These are phyloP conservation scores for Hypoxylon sp. DNA, from an alignment of 2,329 filamentous ascomycete genomes.

Conservation along the genomic window DNA sequence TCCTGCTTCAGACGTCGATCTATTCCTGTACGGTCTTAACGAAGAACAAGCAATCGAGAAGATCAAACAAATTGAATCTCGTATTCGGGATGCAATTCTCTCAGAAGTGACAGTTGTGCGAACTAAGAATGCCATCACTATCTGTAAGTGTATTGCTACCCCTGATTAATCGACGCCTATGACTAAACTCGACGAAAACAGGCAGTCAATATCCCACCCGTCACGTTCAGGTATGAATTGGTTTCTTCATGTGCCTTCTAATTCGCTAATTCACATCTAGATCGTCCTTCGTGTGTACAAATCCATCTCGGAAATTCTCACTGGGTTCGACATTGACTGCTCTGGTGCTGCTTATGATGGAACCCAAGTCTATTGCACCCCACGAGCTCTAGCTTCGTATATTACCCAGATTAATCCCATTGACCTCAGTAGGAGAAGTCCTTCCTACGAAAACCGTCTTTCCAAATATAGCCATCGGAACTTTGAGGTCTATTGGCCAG, in stretches of 20 bases:
- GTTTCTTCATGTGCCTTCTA: slow-evolving; percentile 15
- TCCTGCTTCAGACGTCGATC: slow-evolving; percentile 87
- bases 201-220: slow-evolving; percentile 86
- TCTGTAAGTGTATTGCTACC: slow-evolving; percentile 60
- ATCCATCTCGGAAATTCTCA: slow-evolving; percentile 85
- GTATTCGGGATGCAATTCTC: slow-evolving; percentile 82
- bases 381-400: slow-evolving; percentile 82
- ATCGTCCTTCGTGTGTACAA: slow-evolving; percentile 90
- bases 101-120: slow-evolving; percentile 87
- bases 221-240: slow-evolving; percentile 73
- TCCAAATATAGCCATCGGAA: slow-evolving; percentile 88
- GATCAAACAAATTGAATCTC: slow-evolving; percentile 84
- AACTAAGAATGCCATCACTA: slow-evolving; percentile 90
- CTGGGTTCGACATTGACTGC: slow-evolving; percentile 90
- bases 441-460: slow-evolving; percentile 88
- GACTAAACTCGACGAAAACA: slow-evolving; percentile 43
- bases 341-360: slow-evolving; percentile 87
- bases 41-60: slow-evolving; percentile 86
- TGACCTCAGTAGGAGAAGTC: slow-evolving; percentile 83
- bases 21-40: slow-evolving; percentile 85
- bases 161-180: not conserved
- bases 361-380: slow-evolving; percentile 82
- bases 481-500: slow-evolving; percentile 86
- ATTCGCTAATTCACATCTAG: slow-evolving; percentile 57
- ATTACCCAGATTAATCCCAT: slow-evolving; percentile 87